phyloP scores from a whole-genome alignment of 164 flowering plant genomes.

The Stephania cephalantha region DNA sequence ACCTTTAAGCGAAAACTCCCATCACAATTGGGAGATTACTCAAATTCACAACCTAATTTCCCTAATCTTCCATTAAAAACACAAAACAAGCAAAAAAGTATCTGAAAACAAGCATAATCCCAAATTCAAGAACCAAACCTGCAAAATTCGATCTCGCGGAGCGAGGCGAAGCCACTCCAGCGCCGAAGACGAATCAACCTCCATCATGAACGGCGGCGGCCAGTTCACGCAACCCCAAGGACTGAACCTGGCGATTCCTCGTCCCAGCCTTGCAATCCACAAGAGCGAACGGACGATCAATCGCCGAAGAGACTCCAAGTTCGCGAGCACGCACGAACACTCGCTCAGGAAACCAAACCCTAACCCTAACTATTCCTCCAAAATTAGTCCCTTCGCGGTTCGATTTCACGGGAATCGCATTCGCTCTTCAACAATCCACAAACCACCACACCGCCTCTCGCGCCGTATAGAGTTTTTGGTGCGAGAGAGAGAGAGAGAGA shows the following conservation, averaged over 20 bases:
- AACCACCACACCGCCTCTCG: background rate
- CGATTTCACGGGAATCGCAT: no score
- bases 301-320: background rate
- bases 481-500: no score
- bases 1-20: background rate
- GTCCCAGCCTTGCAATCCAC: slow-evolving; percentile 39
- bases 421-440: no score
- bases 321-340: background rate
- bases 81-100: background rate
- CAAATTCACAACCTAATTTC: background rate
- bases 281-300: background rate
- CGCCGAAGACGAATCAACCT: slow-evolving; percentile 44
- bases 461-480: no score
- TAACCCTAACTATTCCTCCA: no score
- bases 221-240: slow-evolving; percentile 44
- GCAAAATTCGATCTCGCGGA: slow-evolving; percentile 39
- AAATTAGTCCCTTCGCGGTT: no score
- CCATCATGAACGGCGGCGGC: slow-evolving; percentile 43
- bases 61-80: background rate
- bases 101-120: background rate
- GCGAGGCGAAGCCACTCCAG: slow-evolving; percentile 14
- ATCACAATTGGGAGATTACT: background rate
- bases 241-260: slow-evolving; percentile 28
- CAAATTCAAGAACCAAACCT: slow-evolving; percentile 27
- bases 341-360: background rate